Base-by-base conservation (phyloP, 176 grass and related monocot species). In the Paspalum notatum region DNA sequence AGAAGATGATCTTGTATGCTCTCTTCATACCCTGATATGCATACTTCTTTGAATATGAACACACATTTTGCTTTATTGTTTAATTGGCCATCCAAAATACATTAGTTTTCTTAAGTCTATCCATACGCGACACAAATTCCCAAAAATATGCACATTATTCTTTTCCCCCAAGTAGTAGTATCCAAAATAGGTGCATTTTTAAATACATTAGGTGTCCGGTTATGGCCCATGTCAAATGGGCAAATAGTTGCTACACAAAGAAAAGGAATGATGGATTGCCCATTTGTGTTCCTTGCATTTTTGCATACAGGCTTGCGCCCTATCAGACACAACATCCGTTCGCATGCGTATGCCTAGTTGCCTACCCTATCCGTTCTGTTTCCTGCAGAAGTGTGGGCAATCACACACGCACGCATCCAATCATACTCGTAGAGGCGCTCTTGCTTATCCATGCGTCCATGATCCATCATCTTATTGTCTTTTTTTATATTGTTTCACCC, bases 291-390 rank as follows among this genome's bases (percentile, higher is more conserved):
- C 15, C 8, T 40, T 16, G 54, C 17, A 24, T 50, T n/a, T n/a
- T n/a, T n/a, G n/a, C n/a, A n/a, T n/a, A n/a, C n/a, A n/a, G n/a
- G 75, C 24, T 63, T 63, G 25, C 22, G 32, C 32, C 32, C 32
- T 62, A 16, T 62, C 24, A 27, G n/a, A 1, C 22, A 25, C 59
- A 78, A 66, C 76, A 79, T 79, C 76, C 76, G 48, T 66, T 66
- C 53, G 76, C 76, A 42, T 54, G 62, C 76, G 76, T 79, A 51
- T 22, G 76, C 76, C 76, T 53, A 54, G 48, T 71, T 71, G 60
- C 45, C 18, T 15, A 49, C 13, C 26, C 6, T 24, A 32, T 3
- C 32, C 18, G 5, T 5, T 2, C 24, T 48, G 21, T 16, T 27
- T 79, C 66, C 18, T 7, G 60, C 26, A 51, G 26, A 24, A 32